These are phyloP conservation scores for Neovahlkampfia damariscottae DNA, from an alignment of 78 protist species.

Conservation along the genomic window DNA sequence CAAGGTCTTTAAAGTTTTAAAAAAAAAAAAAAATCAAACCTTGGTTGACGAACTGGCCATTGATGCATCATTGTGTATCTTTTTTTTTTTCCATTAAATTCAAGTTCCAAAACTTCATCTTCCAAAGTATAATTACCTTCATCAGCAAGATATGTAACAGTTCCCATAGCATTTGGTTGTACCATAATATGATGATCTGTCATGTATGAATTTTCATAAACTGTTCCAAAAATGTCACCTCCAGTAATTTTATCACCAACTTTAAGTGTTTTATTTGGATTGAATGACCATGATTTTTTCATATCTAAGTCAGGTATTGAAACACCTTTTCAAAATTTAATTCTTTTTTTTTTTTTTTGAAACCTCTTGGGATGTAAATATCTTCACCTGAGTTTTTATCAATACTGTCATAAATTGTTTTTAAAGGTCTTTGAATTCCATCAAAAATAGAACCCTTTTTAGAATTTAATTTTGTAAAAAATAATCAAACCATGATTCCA, in stretches of 20 bases:
- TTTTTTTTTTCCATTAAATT: constrained; percentile 27
- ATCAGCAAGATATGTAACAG: constrained; percentile 70
- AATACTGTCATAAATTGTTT: constrained; percentile 55
- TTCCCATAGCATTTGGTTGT: constrained; percentile 62
- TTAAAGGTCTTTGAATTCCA: constrained; percentile 99
- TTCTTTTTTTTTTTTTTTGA: too few relatives aligned
- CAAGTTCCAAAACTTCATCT: constrained; percentile 40
- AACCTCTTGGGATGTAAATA: constrained; percentile 97
- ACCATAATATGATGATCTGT: constrained; percentile 80
- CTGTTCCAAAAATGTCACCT: constrained; percentile 92
- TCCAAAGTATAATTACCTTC: constrained; percentile 81
- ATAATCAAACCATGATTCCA: constrained; percentile 87
- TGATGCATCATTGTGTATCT: constrained; percentile 62
- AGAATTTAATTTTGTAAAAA: too few relatives aligned
- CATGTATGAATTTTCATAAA: constrained; percentile 83
- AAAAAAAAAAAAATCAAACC: too few relatives aligned
- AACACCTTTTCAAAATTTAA: too few relatives aligned
- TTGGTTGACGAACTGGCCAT: constrained; percentile 98
- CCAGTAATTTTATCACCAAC: constrained; percentile 87
- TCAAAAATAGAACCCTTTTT: too few relatives aligned
- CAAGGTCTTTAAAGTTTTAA: too few relatives aligned
- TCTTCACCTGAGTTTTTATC: constrained; percentile 40
- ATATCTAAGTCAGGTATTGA: constrained; percentile 68
- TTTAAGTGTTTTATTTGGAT: constrained; percentile 43
- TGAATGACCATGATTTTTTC: constrained; percentile 67